Base-by-base conservation (phyloP, 768 basidiomycete species). In the Mycena haematopus region DNA sequence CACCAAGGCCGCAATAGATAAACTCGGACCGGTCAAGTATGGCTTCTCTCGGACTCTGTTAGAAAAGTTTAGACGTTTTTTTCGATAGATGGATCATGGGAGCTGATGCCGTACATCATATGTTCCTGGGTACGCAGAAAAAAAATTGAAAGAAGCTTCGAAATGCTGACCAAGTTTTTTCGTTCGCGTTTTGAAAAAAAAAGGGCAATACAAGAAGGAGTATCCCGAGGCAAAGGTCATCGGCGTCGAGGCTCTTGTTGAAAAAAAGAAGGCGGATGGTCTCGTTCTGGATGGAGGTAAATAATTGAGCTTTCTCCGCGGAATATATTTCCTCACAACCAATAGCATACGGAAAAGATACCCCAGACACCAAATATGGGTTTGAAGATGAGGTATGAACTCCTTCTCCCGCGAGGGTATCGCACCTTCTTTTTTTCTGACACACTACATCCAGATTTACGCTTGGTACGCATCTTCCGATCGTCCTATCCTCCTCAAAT, bases 191-290 rank as follows among this genome's bases (percentile, higher is more conserved):
- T n/a, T n/a, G n/a, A n/a, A n/a, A n/a, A n/a, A n/a, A n/a, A n/a
- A n/a, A n/a, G 82, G 81, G 27, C 85, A 89, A 44, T 90, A 82
- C 73, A 88, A 89, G 74, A 82, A 80, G 68, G 81, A 83, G 15
- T 94, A 88, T 68, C 90, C 90, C 0, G 71, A 78, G 19, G 91
- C 90, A 1, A 89, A 89, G 67, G 70, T 93, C 2, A 82, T 94
- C 50, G 91, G 88, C 0, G 80, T 79, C 54, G 88, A 74, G n/a
- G 83, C 79, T 2, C 66, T 82, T 56, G 74, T 75, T 71, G 11
- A 83, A 84, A 49, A 79, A 82, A 47, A 79, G 78, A 76, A 72
- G n/a, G 83, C 82, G 44, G 79, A 82, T 46, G 79, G 78, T 2
- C 69, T 90, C 27, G 75, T 76, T 14, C 85, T 89, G 66, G 87